Evolutionary conservation across 2,329 filamentous ascomycete species (phyloP), one percentile per base, ranked within the genome.

Genomic region (Exophiala xenobiotica): DNA sequence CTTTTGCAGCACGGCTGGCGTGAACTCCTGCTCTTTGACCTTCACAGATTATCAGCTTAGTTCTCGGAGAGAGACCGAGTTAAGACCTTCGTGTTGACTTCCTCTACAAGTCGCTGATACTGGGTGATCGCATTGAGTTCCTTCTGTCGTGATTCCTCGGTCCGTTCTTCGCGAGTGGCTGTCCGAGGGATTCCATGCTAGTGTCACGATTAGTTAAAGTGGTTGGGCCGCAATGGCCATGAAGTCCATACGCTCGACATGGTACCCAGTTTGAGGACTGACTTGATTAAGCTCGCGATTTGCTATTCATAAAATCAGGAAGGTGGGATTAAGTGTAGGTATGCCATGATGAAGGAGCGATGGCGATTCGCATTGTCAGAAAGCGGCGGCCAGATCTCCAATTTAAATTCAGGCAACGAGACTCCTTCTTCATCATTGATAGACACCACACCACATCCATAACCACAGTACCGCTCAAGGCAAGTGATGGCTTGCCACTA

Each of bases 171-270:
- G 48, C 72, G 74, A 62, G 78, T 75, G 56, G 79, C 77, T 55
- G 81, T 78, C 65, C 90, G 87, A 64, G 88, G 81, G 68, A 95
- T 80, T 67, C 89, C 90, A 79, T 96, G 91, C 90, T 96, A 20
- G 12, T 11, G 26, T 20, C 47, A 4, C n/a, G 18, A 37, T 54
- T 42, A 45, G 31, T 22, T 4, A 7, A 20, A n/a, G n/a, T n/a
- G 12, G 19, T 16, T 2, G 6, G 9, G 14, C 12, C 12, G 19
- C 6, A 19, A 11, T 22, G 6, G 8, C n/a, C 23, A 12, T 29
- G 22, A 12, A 11, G 6, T 8, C 7, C 23, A n/a, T 23, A 42
- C 18, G 11, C 37, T 26, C 16, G 37, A 33, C 27, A 33, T 46
- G 14, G 20, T 20, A 46, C 8, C 12, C 3, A 23, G 31, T 31